Conservation (phyloP, 2,329 filamentous ascomycete species). For the Exophiala phaeomuriformis region DNA sequence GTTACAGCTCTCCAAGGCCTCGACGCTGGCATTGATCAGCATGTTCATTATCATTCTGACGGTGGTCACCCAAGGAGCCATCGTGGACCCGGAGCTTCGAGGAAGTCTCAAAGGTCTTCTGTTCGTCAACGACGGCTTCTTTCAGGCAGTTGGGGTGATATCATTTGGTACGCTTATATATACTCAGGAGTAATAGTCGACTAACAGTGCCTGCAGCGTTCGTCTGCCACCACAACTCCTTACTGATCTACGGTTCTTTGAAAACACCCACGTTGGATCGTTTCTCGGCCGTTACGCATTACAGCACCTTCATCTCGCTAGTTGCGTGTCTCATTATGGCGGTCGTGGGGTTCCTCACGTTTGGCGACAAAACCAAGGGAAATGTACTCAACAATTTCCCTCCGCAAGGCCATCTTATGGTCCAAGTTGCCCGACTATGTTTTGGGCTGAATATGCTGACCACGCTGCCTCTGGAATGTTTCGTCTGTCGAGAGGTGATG, state of each 20-base stretch:
- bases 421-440: constrained; percentile 88
- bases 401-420: constrained; percentile 70
- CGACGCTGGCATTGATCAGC: constrained; percentile 82
- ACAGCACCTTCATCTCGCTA: constrained; percentile 83
- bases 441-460: constrained; percentile 99
- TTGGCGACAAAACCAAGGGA: constrained; percentile 82
- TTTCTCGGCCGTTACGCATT: constrained; percentile 88
- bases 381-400: constrained; percentile 99
- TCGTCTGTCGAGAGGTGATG: constrained; percentile 96
- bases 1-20: constrained; percentile 81
- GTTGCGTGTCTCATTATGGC: constrained; percentile 86
- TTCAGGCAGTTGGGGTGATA: constrained; percentile 95
- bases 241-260: constrained; percentile 93
- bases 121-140: constrained; percentile 77
- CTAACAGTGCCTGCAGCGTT: constrained; percentile 43
- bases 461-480: constrained; percentile 89
- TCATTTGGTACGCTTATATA: constrained; percentile 66
- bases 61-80: constrained; percentile 73
- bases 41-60: constrained; percentile 87
- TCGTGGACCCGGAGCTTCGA: constrained; percentile 62
- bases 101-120: constrained; percentile 66
- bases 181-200: not conserved
- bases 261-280: constrained; percentile 92
- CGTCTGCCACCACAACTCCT: constrained; percentile 84
- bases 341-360: constrained; percentile 81